Base-by-base conservation (phyloP, 192 early-diverging fungal genomes). In the Coemansia sp. region DNA sequence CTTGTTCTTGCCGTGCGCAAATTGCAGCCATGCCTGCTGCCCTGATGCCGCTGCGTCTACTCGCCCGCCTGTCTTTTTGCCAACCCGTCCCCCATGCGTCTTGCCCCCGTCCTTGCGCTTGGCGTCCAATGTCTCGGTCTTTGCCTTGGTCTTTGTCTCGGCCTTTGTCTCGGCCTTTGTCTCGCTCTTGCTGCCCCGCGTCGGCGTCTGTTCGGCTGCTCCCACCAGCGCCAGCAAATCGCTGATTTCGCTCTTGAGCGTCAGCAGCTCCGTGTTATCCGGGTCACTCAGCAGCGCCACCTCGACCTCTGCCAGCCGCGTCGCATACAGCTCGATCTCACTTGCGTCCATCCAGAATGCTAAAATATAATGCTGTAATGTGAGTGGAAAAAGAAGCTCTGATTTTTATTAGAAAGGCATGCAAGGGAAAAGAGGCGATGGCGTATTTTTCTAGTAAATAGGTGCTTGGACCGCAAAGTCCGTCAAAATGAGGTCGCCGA, bases 1-100 rank as follows among this genome's bases (percentile, higher is more conserved):
- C 19, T 50, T 36, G 48, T 32, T 23, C 2, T 37, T 36, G 19
- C 64, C 64, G 20, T 58, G 59, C 24, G 64, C 64, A 29, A 78
- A 78, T 27, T 67, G 59, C 19, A 72, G 53, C 75, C 75, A 78
- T 6, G 75, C 58, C 36, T 72, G 68, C 54, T 78, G 75, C 19
- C 55, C 25, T 8, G 53, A 34, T 9, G 54, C 49, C 27, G 34
- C 63, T 18, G 22, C 24, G 10, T 23, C 38, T 22, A 18, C 37
- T 34, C 53, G 51, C 32, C 51, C 59, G 22, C 24, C 15, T 30
- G 34, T 58, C 34, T 49, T 50, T 36, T 64, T 69, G 9, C 32
- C 50, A 22, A 58, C 28, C 34, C 52, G 61, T 37, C 59, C 59
- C 18, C 38, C 26, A 18, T 58, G 32, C 18, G 62, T 50, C 35